Evolutionary conservation across 2,329 filamentous ascomycete genomes (phyloP), one percentile per base, ranked within the genome.

Genomic region (Ceratocystis colombiana): DNA sequence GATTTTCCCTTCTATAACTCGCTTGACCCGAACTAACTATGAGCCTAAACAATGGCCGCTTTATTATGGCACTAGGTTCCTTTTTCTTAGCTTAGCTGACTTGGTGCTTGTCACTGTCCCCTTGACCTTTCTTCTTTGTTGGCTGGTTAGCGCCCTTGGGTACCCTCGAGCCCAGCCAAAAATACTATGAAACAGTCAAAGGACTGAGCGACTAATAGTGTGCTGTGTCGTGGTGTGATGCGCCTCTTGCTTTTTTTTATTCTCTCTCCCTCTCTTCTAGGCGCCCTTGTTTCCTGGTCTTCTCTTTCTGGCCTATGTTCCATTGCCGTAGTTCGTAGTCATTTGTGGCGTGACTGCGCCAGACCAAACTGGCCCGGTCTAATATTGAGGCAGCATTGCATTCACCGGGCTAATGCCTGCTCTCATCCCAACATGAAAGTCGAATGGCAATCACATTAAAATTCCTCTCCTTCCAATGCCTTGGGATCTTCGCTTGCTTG

Each of bases 391-490:
- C 53, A 17, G 25, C 53, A 59, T 30, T 59, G 28, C 53, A 59
- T 59, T 30, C 53, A 53, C 8, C 2, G 7, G 17, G 53, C 33
- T 8, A 30, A 59, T 59, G 53, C 22, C 15, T 57, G 53, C n/a
- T 33, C 12, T 25, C 28, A 25, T 53, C 48, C 15, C 28, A 30
- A 59, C n/a, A n/a, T 20, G 53, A 28, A 59, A n/a, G 25, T 59
- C 53, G 53, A 59, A 59, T 59, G 53, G 37, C 53, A 59, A 59
- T 59, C 53, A 33, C 53, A 59, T 59, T 30, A 20, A 59, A 59
- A 59, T n/a, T 50, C 46, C 22, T 50, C 46, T 22, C 37, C 46
- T 50, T 53, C 20, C 20, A 25, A 25, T 25, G 25, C 48, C 25
- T 28, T 17, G 53, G 28, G 53, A 33, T 59, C 2, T 12, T 55